These are phyloP conservation scores for Yamadazyma songkhlaensis DNA, from an alignment of 1,139 yeast species.

Conservation along the genomic window DNA sequence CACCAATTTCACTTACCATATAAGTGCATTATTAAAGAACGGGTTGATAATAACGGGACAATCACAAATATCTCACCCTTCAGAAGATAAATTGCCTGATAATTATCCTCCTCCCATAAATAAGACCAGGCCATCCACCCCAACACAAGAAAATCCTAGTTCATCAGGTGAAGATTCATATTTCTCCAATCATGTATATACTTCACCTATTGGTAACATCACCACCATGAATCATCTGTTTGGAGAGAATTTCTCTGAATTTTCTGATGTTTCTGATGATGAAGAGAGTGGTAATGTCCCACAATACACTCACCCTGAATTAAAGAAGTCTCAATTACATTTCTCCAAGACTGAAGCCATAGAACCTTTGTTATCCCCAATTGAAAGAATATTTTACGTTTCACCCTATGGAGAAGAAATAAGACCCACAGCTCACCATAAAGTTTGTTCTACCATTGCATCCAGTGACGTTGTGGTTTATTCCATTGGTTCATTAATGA, in stretches of 20 bases:
- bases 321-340: conserved; percentile 69
- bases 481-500: conserved; percentile 86
- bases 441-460: conserved; percentile 54
- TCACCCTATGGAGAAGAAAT: conserved; percentile 90
- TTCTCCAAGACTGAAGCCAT: conserved; percentile 56
- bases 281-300: conserved; percentile 60
- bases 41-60: conserved; percentile 88
- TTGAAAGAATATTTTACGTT: conserved; percentile 71
- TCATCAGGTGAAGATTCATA: conserved; percentile 2
- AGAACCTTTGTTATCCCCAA: conserved; percentile 71
- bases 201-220: conserved; percentile 12
- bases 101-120: conserved; percentile 38
- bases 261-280: conserved; percentile 27
- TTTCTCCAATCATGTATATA: conserved; percentile 6
- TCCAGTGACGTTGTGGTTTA: conserved; percentile 60
- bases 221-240: conserved; percentile 11
- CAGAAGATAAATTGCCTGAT: conserved; percentile 19
- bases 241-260: conserved; percentile 11
- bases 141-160: conserved; percentile 14
- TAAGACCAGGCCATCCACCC: conserved; percentile 38
- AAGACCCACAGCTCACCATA: conserved; percentile 68
- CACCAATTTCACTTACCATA: conserved; percentile 83
- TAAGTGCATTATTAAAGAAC: conserved; percentile 69
- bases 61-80: conserved; percentile 90
- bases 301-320: conserved; percentile 77